phyloP scores from a whole-genome alignment of 108 stramenopile species.

The Cyclotella kingstonii region DNA sequence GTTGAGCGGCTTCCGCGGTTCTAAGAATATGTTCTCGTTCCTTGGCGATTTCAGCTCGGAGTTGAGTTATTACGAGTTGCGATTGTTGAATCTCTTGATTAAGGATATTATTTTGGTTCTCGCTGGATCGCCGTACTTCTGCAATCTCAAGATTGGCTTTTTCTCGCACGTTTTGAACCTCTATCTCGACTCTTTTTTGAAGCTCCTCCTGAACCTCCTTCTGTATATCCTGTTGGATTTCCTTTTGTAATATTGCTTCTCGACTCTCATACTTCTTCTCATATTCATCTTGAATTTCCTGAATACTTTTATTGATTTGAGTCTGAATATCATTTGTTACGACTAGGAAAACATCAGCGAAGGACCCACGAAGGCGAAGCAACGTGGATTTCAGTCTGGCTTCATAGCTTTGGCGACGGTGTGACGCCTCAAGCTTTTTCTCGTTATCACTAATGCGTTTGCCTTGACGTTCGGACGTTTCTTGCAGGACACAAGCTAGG shows the following conservation, averaged over 20 bases:
- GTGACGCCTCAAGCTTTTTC: constrained; percentile 21
- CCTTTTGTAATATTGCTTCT: background rate
- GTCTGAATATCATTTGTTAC: constrained; percentile 22
- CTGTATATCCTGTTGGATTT: background rate
- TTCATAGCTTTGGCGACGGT: constrained; percentile 13
- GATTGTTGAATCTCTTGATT: background rate
- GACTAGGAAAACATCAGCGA: constrained; percentile 27
- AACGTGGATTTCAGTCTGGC: constrained; percentile 16
- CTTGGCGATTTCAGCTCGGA: background rate
- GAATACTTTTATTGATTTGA: background rate
- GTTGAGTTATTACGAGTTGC: background rate
- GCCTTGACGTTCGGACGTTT: constrained; percentile 11
- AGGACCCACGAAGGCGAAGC: constrained; percentile 30
- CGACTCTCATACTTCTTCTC: background rate
- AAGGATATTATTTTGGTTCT: background rate
- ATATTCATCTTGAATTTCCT: background rate
- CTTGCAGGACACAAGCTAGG: constrained; percentile 22
- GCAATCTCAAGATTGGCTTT: background rate
- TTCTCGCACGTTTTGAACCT: background rate
- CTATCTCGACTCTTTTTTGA: background rate
- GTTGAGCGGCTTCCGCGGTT: background rate
- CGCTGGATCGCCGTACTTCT: no score
- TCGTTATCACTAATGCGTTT: constrained; percentile 5
- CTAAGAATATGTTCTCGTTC: background rate
- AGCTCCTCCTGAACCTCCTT: constrained; percentile 2